Evolutionary conservation across 192 early-diverging fungal species (phyloP).

Genomic region (Coemansia interrupta): DNA sequence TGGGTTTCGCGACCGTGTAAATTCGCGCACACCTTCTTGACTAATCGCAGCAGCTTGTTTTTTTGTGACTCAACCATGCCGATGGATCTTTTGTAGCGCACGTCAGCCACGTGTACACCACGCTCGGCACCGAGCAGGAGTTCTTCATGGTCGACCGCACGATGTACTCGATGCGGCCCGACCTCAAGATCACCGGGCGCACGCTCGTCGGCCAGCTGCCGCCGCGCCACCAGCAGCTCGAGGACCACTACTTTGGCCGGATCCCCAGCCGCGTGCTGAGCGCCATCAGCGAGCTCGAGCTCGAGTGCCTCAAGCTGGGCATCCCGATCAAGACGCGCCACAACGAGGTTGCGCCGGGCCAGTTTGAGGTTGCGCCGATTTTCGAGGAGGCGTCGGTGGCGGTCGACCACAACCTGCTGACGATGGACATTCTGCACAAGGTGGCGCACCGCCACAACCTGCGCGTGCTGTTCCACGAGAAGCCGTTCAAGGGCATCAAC

Average conservation of each 20-base stretch:
- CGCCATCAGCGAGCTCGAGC: slow-evolving; percentile 88
- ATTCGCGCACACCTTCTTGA: slow-evolving; percentile 1
- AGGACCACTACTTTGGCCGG: slow-evolving; percentile 99
- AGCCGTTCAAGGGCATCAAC: slow-evolving; percentile 98
- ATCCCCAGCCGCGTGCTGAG: slow-evolving; percentile 91
- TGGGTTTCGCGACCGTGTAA: background rate
- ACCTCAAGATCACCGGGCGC: slow-evolving; percentile 94
- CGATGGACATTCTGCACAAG: slow-evolving; percentile 96
- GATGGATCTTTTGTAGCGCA: slow-evolving; percentile 52
- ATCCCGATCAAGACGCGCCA: slow-evolving; percentile 98
- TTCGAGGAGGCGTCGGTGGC: slow-evolving; percentile 95
- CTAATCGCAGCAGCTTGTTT: background rate
- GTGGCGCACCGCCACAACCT: slow-evolving; percentile 97
- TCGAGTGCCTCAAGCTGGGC: slow-evolving; percentile 90
- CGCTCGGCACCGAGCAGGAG: slow-evolving; percentile 97
- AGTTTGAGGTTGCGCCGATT: slow-evolving; percentile 98
- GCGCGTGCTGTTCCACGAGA: slow-evolving; percentile 98
- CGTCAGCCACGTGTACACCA: slow-evolving; percentile 82
- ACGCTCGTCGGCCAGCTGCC: slow-evolving; percentile 91
- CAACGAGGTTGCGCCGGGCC: slow-evolving; percentile 98
- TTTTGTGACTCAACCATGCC: slow-evolving; percentile 2
- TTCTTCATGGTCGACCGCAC: slow-evolving; percentile 97
- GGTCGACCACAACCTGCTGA: slow-evolving; percentile 97
- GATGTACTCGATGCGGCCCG: slow-evolving; percentile 89
- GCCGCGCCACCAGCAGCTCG: slow-evolving; percentile 97